Percentiles rank a stretch among this genome's conserved stretches.
Conservation (phyloP, 208 protist species). For the Ichthyophonus hoferi region DNA sequence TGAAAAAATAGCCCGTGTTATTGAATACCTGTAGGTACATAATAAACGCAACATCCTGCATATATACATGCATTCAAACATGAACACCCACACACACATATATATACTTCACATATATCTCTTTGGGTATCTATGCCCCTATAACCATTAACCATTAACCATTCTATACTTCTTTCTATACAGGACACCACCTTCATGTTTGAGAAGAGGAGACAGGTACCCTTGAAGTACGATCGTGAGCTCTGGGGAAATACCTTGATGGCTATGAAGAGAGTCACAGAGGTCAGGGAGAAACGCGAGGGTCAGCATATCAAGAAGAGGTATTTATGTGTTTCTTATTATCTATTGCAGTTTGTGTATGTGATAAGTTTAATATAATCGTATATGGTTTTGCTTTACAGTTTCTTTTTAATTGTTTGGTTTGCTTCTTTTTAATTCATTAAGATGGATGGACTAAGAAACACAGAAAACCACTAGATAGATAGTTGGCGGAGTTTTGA, state of each 20-base stretch:
- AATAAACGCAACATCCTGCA: no score
- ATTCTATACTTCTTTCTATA: not conserved
- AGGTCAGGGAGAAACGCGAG: conserved; percentile 87
- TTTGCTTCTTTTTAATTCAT: not conserved
- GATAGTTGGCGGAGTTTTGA: no score
- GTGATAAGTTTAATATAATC: no score
- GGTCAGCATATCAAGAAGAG: conserved; percentile 80
- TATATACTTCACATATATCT: no score
- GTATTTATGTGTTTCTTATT: not conserved
- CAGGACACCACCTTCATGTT: conserved; percentile 84
- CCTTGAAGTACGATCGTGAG: conserved; percentile 97
- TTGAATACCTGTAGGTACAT: no score
- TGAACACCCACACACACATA: not conserved
- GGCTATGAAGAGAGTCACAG: conserved; percentile 92
- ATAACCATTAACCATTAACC: not conserved
- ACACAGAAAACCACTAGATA: no score
- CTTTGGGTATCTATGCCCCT: not conserved
- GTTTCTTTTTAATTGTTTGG: not conserved
- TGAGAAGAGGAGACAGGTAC: conserved; percentile 92
- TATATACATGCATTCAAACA: not conserved
- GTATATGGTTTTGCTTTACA: no score
- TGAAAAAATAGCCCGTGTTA: no score
- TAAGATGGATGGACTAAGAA: not conserved
- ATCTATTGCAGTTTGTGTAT: no score
- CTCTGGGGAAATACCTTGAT: conserved; percentile 80